Evolutionary conservation across 2,329 filamentous ascomycete genomes (phyloP).

Genomic region (Neofusicoccum ribis): DNA sequence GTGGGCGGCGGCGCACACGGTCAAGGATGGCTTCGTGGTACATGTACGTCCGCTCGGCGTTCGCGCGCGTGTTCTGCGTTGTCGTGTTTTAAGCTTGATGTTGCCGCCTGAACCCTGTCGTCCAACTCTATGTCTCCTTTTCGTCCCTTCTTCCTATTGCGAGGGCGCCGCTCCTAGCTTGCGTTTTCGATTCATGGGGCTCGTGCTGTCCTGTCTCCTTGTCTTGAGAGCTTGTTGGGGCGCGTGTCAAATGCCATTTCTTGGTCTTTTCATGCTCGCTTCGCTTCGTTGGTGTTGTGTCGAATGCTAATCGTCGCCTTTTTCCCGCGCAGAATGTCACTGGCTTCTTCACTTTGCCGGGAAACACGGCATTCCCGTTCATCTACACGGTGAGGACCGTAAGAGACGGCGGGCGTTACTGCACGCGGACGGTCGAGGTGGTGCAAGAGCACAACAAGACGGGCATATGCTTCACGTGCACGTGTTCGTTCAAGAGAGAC

Average conservation of each 20-base stretch:
- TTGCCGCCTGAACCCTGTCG: not conserved
- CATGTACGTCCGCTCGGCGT: constrained; percentile 43
- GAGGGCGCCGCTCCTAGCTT: not conserved
- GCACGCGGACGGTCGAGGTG: constrained; percentile 53
- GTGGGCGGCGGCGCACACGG: constrained; percentile 58
- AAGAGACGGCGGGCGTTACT: constrained; percentile 54
- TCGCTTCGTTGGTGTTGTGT: no score
- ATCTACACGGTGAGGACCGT: constrained; percentile 53
- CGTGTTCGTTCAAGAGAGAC: constrained; percentile 53
- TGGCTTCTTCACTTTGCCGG: constrained; percentile 53
- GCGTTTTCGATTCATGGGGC: not conserved
- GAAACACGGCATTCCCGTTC: constrained; percentile 50
- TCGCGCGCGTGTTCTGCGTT: not conserved
- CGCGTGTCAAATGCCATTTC: no score
- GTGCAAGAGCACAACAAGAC: constrained; percentile 46
- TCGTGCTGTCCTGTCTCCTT: not conserved
- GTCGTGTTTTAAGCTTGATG: not conserved
- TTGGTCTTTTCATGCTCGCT: not conserved
- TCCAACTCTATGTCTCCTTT: not conserved
- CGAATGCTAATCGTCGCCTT: not conserved
- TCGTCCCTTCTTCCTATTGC: not conserved
- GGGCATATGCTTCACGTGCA: constrained; percentile 53
- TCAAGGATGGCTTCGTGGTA: constrained; percentile 51
- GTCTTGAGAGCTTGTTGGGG: not conserved
- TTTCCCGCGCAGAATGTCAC: constrained; percentile 47